Conservation (phyloP, 169 alveolate genomes). For the Eimeria nieschulzi region DNA sequence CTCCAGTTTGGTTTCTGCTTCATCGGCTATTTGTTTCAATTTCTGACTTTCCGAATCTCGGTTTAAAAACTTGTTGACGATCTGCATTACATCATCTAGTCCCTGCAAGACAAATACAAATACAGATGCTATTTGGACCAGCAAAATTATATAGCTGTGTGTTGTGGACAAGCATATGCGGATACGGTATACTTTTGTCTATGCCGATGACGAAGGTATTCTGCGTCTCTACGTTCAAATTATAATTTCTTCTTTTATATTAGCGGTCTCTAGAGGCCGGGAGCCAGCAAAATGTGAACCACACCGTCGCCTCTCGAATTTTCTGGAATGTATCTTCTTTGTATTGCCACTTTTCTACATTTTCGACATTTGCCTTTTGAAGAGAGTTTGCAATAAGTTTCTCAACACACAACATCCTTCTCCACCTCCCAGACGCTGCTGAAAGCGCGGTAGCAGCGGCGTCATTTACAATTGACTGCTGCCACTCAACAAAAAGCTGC, state of each 20-base stretch:
- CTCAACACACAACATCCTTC: constrained; percentile 74
- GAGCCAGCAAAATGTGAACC: background rate
- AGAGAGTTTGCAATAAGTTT: constrained; percentile 74
- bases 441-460: constrained; percentile 76
- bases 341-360: constrained; percentile 75
- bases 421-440: constrained; percentile 77
- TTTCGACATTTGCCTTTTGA: constrained; percentile 75
- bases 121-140: background rate
- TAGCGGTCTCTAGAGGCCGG: no score
- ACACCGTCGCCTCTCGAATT: constrained; percentile 76
- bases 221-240: no score
- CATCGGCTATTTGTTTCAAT: constrained; percentile 65
- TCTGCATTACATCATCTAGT: constrained; percentile 76
- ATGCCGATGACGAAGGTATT: no score
- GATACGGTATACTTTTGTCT: no score
- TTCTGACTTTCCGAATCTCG: constrained; percentile 70
- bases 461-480: constrained; percentile 56
- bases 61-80: constrained; percentile 74
- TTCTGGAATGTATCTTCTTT: constrained; percentile 76
- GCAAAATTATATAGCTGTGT: background rate
- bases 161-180: background rate
- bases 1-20: constrained; percentile 70
- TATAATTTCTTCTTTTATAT: background rate
- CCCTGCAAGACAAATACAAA: constrained; percentile 32
- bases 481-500: constrained; percentile 70